Base-by-base conservation (phyloP, 2,329 filamentous ascomycete genomes). In the Aspergillus alliaceus region DNA sequence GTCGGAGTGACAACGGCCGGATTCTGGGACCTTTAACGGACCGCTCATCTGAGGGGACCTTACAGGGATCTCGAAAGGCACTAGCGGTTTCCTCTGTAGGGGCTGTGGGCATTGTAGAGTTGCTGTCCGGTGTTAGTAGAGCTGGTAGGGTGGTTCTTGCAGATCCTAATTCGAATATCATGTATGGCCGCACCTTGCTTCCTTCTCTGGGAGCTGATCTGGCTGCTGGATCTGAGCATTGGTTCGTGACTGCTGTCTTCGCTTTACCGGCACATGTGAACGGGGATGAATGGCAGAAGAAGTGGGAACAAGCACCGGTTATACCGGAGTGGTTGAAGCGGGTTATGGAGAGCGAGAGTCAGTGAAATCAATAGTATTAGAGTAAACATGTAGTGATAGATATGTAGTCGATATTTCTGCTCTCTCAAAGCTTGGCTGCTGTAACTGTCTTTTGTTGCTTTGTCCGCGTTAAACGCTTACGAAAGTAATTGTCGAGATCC, bases 161-260 rank as follows among this genome's bases (percentile, higher is more conserved):
- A 11, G 90, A 93, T 69, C 89, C 90, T 6, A 92, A 93, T 75
- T 89, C 87, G 48, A 93, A 93, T 73, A 75, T 93, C 32, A 80
- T 91, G 2, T 86, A 91, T 75, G 85, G 86, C 57, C 78, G 90
- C 57, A 91, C 88, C 4, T 81, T 89, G 40, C 83, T 93, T 64
- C 90, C 90, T 24, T 87, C 87, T 29, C 73, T 93, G 66, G 84
- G 86, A 68, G 80, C 83, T 60, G 86, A 84, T 25, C 70, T 92
- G 34, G 76, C 77, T 53, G 77, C 79, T 44, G 87, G 84, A 0
- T 77, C 84, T 64, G 81, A 78, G 27, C 80, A 77, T 35, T 90
- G 87, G 87, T 89, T 90, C 68, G 80, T 89, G 3, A 86, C 86
- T 11, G 89, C 82, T 4, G 84, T 93, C 29, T 92, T 88, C 75